Percentiles rank a stretch among this genome's conserved stretches.
These are phyloP conservation scores for Amanita rimosa DNA, from an alignment of 768 basidiomycete species.

Conservation along the genomic window DNA sequence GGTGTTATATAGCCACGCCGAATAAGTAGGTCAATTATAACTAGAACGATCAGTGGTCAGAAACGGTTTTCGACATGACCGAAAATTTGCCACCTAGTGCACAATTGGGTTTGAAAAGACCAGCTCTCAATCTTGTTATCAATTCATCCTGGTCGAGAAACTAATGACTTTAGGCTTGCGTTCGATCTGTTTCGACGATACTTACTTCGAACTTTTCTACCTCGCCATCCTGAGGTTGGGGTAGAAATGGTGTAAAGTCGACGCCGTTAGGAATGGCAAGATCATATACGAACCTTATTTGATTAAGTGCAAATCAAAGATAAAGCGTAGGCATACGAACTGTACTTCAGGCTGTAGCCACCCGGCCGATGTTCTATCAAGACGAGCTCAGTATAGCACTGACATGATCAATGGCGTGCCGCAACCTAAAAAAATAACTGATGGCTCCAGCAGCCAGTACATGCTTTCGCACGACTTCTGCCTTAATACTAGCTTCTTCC, in stretches of 20 bases:
- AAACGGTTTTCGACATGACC: not conserved
- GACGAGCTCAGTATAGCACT: not conserved
- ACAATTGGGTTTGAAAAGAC: conserved; percentile 90
- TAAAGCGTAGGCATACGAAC: conserved; percentile 13
- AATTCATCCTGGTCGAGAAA: conserved; percentile 56
- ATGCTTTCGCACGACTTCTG: conserved; percentile 47
- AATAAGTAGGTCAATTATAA: conserved; percentile 83
- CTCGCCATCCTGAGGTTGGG: conserved; percentile 80
- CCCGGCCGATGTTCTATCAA: conserved; percentile 42
- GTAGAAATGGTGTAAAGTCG: conserved; percentile 41
- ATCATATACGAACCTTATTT: conserved; percentile 72
- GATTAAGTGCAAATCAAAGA: not conserved
- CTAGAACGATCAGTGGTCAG: conserved; percentile 24
- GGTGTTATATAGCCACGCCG: conserved; percentile 79
- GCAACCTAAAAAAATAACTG: conserved; percentile 72
- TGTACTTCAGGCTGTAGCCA: conserved; percentile 87
- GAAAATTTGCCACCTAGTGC: conserved; percentile 45
- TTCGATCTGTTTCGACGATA: not conserved
- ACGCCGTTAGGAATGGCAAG: conserved; percentile 48
- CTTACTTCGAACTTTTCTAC: conserved; percentile 85
- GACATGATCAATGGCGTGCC: not conserved
- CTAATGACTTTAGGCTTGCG: conserved; percentile 24
- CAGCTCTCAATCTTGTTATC: conserved; percentile 47
- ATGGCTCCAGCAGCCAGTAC: conserved; percentile 55
- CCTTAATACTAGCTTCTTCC: conserved; percentile 83